A percentile compares a stretch with the other conserved stretches of the same genome.
These are phyloP conservation scores for Tetrahymena borealis DNA, from an alignment of 73 alveolate genomes.

Conservation along the genomic window DNA sequence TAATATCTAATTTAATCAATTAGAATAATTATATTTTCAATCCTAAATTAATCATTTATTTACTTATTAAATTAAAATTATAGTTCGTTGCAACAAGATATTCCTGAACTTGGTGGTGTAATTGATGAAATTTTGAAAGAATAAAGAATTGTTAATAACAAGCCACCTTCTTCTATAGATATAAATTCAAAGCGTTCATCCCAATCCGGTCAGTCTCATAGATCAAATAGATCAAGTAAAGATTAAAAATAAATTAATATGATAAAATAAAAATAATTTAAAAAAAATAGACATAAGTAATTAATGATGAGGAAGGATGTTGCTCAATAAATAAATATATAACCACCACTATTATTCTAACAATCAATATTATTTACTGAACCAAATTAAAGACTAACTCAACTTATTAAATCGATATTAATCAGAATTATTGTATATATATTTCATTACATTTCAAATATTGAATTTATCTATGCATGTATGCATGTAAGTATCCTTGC, in stretches of 20 bases:
- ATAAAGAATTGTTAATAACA: neutral
- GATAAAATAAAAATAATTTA: neutral
- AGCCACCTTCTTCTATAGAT: neutral
- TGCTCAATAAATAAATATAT: too few relatives aligned
- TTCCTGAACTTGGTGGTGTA: neutral
- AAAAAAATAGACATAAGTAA: neutral
- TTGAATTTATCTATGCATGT: too few relatives aligned
- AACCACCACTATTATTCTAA: too few relatives aligned
- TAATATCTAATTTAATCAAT: neutral
- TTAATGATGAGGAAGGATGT: neutral
- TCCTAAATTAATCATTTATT: neutral
- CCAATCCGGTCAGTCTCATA: neutral
- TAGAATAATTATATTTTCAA: too few relatives aligned
- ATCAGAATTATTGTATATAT: too few relatives aligned
- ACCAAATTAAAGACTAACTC: too few relatives aligned
- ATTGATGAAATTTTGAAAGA: neutral
- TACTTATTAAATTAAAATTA: neutral
- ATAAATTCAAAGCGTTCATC: neutral
- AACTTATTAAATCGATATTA: too few relatives aligned
- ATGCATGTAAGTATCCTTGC: too few relatives aligned
- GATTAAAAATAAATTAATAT: neutral
- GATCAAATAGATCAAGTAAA: neutral
- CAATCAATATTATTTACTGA: too few relatives aligned
- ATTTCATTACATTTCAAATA: too few relatives aligned
- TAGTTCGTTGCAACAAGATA: neutral